Conservation (phyloP, 306 rosid species). For the Luffa aegyptiaca region DNA sequence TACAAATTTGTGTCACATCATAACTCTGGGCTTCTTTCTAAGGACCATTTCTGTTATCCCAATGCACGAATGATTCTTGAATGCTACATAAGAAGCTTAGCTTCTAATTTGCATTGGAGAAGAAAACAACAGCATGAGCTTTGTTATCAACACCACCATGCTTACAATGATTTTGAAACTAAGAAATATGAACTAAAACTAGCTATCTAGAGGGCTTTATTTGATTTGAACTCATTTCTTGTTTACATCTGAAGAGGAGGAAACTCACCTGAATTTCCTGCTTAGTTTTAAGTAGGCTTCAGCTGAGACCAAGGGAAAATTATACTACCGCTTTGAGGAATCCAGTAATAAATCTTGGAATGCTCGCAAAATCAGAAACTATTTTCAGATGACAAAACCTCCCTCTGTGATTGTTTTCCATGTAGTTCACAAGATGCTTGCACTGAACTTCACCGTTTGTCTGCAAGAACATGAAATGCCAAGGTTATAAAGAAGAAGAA, state of each 20-base stretch:
- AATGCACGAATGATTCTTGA: not conserved
- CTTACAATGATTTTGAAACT: not conserved
- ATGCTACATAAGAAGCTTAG: not conserved
- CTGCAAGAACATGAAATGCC: slow-evolving; percentile 28
- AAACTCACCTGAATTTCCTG: not conserved
- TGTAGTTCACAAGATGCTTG: slow-evolving; percentile 45
- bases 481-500: not conserved
- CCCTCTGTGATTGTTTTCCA: slow-evolving; percentile 37
- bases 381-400: slow-evolving; percentile 44
- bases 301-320: not conserved
- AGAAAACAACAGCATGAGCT: not conserved
- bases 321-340: slow-evolving; percentile 26
- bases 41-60: too few species aligned
- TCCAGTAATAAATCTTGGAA: slow-evolving; percentile 67
- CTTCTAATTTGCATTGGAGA: not conserved
- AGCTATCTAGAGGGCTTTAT: not conserved
- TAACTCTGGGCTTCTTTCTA: not conserved
- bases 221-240: not conserved
- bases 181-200: not conserved
- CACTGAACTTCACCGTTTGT: slow-evolving; percentile 84
- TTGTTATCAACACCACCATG: not conserved
- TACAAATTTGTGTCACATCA: not conserved
- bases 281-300: not conserved
- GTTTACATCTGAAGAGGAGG: not conserved
- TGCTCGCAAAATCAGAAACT: slow-evolving; percentile 55